Conservation (phyloP, 2,329 filamentous ascomycete genomes). For the Capronia americana region DNA sequence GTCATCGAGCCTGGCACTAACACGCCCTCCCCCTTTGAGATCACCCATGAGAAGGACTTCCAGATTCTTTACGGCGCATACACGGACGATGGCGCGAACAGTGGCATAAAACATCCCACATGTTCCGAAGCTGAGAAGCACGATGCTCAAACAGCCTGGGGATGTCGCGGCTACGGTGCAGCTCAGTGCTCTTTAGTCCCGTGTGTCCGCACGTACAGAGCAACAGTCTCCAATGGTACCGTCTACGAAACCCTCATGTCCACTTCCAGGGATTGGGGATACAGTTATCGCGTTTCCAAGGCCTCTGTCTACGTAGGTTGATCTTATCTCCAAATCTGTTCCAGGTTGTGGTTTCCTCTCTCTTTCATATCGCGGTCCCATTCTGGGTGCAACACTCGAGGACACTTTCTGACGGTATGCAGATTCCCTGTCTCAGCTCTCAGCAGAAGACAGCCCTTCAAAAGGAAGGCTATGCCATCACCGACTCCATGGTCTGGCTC, state of each 20-base stretch:
- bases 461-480: slow-evolving; percentile 2
- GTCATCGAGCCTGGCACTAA: not conserved
- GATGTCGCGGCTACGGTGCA: not conserved
- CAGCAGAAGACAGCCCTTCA: not conserved
- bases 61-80: slow-evolving; percentile 1
- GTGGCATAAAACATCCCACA: not conserved
- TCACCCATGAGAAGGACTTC: slow-evolving; percentile 12
- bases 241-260: slow-evolving; percentile 7
- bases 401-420: slow-evolving; percentile 7
- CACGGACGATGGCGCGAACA: not conserved
- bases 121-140: slow-evolving; percentile 1
- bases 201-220: slow-evolving; percentile 6
- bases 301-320: slow-evolving; percentile 4
- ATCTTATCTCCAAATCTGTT: not conserved
- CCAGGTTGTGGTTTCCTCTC: not conserved
- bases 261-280: slow-evolving; percentile 5
- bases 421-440: not conserved
- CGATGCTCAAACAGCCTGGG: not conserved
- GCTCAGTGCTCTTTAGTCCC: slow-evolving; percentile 8
- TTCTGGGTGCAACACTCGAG: too few relatives aligned
- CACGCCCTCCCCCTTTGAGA: not conserved
- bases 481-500: not conserved
- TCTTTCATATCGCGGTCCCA: not conserved
- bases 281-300: slow-evolving; percentile 7
- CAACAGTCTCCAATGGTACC: slow-evolving; percentile 5